phyloP scores from a whole-genome alignment of 2,329 filamentous ascomycete species.

The Trichoderma endophyticum region DNA sequence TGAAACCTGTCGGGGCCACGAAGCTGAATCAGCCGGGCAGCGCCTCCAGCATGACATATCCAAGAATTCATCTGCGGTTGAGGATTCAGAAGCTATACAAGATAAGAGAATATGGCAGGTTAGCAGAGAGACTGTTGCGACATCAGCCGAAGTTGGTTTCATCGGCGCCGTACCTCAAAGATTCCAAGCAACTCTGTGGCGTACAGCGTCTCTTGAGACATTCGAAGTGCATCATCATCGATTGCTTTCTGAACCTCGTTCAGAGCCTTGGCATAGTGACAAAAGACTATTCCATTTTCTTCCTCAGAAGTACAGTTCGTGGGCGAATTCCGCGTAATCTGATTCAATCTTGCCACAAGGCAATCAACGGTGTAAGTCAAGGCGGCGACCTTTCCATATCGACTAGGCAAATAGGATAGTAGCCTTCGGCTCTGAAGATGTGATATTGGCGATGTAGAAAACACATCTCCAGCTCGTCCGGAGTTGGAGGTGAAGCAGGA shows the following conservation, averaged over 20 bases:
- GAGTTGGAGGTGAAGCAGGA: background rate
- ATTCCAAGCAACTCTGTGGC: background rate
- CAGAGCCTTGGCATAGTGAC: background rate
- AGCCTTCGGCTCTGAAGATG: background rate
- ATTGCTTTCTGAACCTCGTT: background rate
- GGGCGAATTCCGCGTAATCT: background rate
- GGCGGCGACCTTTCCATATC: background rate
- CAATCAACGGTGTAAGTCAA: conserved; percentile 6
- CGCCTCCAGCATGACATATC: background rate
- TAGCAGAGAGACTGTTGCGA: background rate
- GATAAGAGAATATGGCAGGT: background rate
- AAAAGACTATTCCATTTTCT: background rate
- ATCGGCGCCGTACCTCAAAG: background rate
- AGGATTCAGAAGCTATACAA: background rate
- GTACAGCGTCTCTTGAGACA: background rate
- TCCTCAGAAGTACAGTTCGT: background rate
- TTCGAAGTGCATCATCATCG: background rate
- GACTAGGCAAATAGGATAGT: background rate
- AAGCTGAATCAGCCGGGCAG: background rate
- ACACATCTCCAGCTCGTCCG: background rate
- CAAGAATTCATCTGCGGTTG: background rate
- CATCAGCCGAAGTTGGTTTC: background rate
- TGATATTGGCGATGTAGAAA: background rate
- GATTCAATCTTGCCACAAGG: background rate
- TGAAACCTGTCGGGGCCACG: background rate